Evolutionary conservation across 148 eudicot species (phyloP).

Genomic region (Fagopyrum homotropicum): DNA sequence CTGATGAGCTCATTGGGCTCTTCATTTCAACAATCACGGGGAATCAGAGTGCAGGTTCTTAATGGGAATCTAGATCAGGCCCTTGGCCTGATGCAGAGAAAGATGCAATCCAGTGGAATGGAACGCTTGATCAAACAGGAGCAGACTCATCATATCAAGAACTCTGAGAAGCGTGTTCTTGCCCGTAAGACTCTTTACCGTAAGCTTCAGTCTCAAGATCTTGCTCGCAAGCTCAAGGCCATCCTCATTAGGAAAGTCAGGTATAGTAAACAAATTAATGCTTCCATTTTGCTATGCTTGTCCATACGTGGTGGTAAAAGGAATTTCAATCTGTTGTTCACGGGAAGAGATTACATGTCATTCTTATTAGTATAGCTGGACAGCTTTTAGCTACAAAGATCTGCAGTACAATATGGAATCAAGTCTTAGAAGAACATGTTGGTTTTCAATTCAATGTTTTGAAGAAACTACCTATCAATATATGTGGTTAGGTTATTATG

Average conservation of each 20-base stretch:
- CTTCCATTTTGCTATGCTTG: not conserved
- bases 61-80: slow-evolving; percentile 66
- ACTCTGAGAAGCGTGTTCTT: slow-evolving; percentile 75
- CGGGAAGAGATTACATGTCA: not conserved
- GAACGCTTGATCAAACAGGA: slow-evolving; percentile 63
- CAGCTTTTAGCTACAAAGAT: not conserved
- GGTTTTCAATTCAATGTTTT: not conserved
- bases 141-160: slow-evolving; percentile 57
- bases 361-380: not conserved
- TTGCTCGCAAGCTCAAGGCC: slow-evolving; percentile 65
- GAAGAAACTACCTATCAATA: not conserved
- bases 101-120: slow-evolving; percentile 70
- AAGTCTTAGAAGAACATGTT: not conserved
- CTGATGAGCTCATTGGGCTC: slow-evolving; percentile 11
- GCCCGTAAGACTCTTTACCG: slow-evolving; percentile 58
- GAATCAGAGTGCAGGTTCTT: slow-evolving; percentile 55
- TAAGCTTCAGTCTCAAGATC: slow-evolving; percentile 49
- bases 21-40: slow-evolving; percentile 66
- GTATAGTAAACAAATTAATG: slow-evolving; percentile 17
- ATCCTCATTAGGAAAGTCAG: slow-evolving; percentile 83
- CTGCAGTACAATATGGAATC: not conserved
- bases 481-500: not conserved
- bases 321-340: not conserved
- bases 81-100: slow-evolving; percentile 49
- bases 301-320: not conserved